A percentile compares a stretch with the other conserved stretches of the same genome.
Conservation (phyloP, 129 eudicot genomes). For the Solidago caesia region DNA sequence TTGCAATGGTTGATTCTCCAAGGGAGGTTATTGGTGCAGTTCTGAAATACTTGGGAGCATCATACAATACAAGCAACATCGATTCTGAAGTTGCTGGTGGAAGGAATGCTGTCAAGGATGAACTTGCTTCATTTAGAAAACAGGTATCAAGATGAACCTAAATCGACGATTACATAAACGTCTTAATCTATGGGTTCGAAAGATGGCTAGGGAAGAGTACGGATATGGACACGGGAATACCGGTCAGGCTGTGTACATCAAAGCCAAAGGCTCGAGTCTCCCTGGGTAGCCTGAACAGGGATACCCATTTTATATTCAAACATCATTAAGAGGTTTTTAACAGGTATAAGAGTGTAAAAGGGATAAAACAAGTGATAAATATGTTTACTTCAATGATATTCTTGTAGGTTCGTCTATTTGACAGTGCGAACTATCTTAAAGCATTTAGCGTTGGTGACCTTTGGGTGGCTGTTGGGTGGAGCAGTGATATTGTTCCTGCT, state of each 20-base stretch:
- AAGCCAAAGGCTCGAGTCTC: too few species aligned
- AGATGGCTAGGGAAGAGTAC: too few species aligned
- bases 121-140: slow-evolving; percentile 55
- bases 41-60: slow-evolving; percentile 82
- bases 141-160: slow-evolving; percentile 49
- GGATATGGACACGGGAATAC: too few species aligned
- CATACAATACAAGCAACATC: slow-evolving; percentile 73
- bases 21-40: slow-evolving; percentile 93
- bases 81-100: slow-evolving; percentile 79
- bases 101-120: slow-evolving; percentile 60
- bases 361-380: neutral
- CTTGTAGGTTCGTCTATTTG: slow-evolving; percentile 80
- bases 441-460: slow-evolving; percentile 80
- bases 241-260: too few species aligned
- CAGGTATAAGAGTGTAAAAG: too few species aligned
- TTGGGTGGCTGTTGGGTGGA: slow-evolving; percentile 99
- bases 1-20: slow-evolving; percentile 89
- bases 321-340: too few species aligned
- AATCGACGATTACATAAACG: neutral
- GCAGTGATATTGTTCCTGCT: slow-evolving; percentile 82
- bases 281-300: too few species aligned
- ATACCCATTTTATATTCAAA: too few species aligned
- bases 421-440: slow-evolving; percentile 76
- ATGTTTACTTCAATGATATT: slow-evolving; percentile 15
- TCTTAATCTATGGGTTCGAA: too few species aligned